These are phyloP conservation scores for Boletellus ananas DNA, from an alignment of 768 basidiomycete species.

Conservation along the genomic window DNA sequence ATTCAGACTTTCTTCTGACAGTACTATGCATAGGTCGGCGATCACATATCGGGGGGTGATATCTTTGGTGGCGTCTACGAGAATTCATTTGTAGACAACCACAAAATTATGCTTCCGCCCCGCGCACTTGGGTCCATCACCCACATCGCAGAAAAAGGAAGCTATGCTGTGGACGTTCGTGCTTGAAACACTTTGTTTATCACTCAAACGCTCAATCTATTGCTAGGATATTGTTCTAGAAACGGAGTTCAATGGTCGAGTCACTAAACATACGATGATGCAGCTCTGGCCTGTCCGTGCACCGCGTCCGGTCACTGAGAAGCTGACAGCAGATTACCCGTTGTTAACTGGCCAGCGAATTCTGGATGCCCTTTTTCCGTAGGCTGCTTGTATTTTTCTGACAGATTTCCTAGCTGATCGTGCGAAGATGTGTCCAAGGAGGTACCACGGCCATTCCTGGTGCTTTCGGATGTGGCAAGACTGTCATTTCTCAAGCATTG, in stretches of 20 bases:
- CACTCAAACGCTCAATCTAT: neutral
- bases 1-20: slow-evolving; percentile 7
- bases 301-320: slow-evolving; percentile 93
- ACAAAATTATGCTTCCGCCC: slow-evolving; percentile 96
- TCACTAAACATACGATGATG: slow-evolving; percentile 91
- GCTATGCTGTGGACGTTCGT: slow-evolving; percentile 84
- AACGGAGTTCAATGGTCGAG: slow-evolving; percentile 96
- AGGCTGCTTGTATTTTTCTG: slow-evolving; percentile 29
- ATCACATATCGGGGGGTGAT: slow-evolving; percentile 96
- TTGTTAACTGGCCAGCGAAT: slow-evolving; percentile 96
- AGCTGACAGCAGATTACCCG: slow-evolving; percentile 88
- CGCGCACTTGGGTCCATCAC: slow-evolving; percentile 95
- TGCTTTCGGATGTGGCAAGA: slow-evolving; percentile 98
- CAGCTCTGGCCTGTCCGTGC: slow-evolving; percentile 99
- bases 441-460: slow-evolving; percentile 98
- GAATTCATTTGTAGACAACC: slow-evolving; percentile 93
- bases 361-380: slow-evolving; percentile 95
- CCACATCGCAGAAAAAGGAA: slow-evolving; percentile 88
- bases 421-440: slow-evolving; percentile 82
- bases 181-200: neutral
- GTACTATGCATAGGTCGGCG: slow-evolving; percentile 63
- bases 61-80: slow-evolving; percentile 95
- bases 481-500: slow-evolving; percentile 96
- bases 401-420: neutral
- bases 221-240: slow-evolving; percentile 88